These are phyloP conservation scores for Endoconidiophora polonica DNA, from an alignment of 2,329 filamentous ascomycete genomes.

Conservation along the genomic window DNA sequence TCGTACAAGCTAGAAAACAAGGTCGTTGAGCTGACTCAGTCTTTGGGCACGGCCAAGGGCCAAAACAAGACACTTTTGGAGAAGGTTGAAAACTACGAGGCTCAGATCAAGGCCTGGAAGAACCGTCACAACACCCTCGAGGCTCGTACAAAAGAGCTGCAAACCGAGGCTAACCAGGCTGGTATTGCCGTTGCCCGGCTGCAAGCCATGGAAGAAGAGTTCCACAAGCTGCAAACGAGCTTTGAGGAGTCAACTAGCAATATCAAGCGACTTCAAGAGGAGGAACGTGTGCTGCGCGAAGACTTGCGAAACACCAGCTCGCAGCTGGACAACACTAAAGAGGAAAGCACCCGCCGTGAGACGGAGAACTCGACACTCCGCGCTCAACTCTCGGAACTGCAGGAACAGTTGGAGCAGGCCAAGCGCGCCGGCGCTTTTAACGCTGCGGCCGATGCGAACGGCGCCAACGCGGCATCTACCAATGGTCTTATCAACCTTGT, in stretches of 20 bases:
- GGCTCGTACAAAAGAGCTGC: constrained; percentile 77
- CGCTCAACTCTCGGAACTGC: constrained; percentile 75
- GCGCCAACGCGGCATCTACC: constrained; percentile 29
- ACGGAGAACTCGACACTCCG: constrained; percentile 71
- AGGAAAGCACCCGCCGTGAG: constrained; percentile 60
- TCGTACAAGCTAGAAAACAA: constrained; percentile 99
- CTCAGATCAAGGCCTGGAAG: constrained; percentile 91
- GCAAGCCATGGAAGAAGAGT: constrained; percentile 84
- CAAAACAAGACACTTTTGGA: constrained; percentile 81
- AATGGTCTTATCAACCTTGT: constrained; percentile 91
- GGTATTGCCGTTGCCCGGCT: constrained; percentile 86
- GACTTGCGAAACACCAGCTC: constrained; percentile 61
- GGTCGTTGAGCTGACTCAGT: constrained; percentile 94
- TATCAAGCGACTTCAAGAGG: constrained; percentile 86
- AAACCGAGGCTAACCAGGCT: constrained; percentile 92
- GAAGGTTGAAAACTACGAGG: constrained; percentile 91
- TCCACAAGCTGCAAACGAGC: constrained; percentile 74
- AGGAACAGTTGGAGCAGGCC: constrained; percentile 81
- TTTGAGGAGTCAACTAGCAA: constrained; percentile 83
- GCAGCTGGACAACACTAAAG: constrained; percentile 65
- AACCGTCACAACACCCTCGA: constrained; percentile 81
- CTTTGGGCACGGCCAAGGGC: constrained; percentile 75
- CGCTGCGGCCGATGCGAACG: constrained; percentile 41
- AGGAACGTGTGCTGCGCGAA: constrained; percentile 74
- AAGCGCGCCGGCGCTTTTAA: constrained; percentile 54